Percentiles rank a stretch among this genome's conserved stretches.
Conservation (phyloP, 2,329 filamentous ascomycete genomes). For the Venturia oleaginea region DNA sequence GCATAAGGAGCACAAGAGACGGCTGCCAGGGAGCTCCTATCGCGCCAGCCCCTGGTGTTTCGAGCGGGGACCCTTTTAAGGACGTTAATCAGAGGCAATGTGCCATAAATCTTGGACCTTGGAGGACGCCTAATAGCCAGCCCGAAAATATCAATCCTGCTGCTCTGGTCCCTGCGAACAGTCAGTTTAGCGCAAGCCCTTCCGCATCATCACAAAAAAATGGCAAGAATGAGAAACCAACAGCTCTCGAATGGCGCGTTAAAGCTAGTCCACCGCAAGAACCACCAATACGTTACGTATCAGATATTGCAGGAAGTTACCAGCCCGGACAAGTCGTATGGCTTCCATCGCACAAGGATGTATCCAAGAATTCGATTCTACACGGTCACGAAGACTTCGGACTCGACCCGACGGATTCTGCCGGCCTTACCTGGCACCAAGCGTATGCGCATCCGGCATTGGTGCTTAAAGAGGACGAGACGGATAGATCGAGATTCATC, state of each 20-base stretch:
- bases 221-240: not conserved
- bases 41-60: too few species aligned
- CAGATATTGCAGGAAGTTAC: not conserved
- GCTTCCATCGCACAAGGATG: not conserved
- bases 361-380: not conserved
- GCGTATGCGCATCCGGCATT: not conserved
- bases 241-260: not conserved
- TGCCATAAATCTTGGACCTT: too few species aligned
- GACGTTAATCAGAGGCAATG: too few species aligned
- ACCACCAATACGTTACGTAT: not conserved
- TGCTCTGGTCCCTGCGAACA: too few species aligned
- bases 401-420: too few species aligned
- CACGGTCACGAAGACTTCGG: not conserved
- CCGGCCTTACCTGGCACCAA: not conserved
- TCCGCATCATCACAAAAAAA: not conserved
- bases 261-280: not conserved
- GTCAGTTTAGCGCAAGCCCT: not conserved
- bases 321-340: not conserved
- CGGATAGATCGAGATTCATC: not conserved
- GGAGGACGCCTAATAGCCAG: too few species aligned
- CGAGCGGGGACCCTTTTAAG: too few species aligned
- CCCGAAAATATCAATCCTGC: too few species aligned
- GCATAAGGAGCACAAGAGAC: too few species aligned
- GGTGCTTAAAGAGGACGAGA: not conserved
- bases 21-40: too few species aligned